Conservation (phyloP, 2,329 filamentous ascomycete genomes). For the Penicillium oxalicum region DNA sequence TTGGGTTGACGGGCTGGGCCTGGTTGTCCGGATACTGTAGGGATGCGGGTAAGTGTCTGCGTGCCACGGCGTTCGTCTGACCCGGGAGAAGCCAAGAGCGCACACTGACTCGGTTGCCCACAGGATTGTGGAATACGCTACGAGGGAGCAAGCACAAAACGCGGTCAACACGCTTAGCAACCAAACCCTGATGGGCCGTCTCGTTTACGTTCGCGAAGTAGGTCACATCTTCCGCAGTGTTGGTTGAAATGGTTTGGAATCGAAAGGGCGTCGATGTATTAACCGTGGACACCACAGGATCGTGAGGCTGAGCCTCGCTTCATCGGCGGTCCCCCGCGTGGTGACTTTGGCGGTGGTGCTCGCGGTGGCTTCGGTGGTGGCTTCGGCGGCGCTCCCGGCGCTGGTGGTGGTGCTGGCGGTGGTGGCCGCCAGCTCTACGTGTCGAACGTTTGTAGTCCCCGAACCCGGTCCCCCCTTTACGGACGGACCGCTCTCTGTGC, state of each 20-base stretch:
- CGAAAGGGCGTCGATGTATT: not conserved
- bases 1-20: constrained; percentile 99
- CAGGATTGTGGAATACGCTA: constrained; percentile 99
- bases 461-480: too few relatives aligned
- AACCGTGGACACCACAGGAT: constrained; percentile 56
- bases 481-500: constrained; percentile 4
- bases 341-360: constrained; percentile 53
- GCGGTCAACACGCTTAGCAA: constrained; percentile 98
- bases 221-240: not conserved
- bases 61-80: not conserved
- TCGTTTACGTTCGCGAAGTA: constrained; percentile 98
- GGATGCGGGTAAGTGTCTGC: constrained; percentile 86
- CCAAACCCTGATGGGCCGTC: constrained; percentile 95
- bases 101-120: constrained; percentile 10
- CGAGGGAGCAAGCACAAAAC: constrained; percentile 96
- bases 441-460: constrained; percentile 78
- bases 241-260: not conserved
- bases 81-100: not conserved
- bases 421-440: constrained; percentile 90
- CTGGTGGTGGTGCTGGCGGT: constrained; percentile 41
- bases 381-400: constrained; percentile 44
- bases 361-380: constrained; percentile 49
- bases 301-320: constrained; percentile 97
- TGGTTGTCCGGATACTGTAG: constrained; percentile 87
- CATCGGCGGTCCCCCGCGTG: constrained; percentile 65